Evolutionary conservation across 2,329 filamentous ascomycete genomes (phyloP).

Genomic region (Claviceps spartinae): DNA sequence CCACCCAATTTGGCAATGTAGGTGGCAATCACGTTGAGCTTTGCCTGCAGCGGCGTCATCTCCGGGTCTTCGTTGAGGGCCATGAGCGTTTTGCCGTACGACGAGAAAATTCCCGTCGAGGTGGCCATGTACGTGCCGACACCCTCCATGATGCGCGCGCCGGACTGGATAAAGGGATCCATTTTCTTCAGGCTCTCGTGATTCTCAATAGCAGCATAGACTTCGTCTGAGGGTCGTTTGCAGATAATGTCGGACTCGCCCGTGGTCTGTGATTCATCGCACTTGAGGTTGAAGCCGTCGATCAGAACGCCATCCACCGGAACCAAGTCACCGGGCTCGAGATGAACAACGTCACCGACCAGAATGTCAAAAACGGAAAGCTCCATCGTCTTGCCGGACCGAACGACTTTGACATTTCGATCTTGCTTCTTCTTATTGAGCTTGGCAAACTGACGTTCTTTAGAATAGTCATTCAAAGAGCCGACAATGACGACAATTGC

Average conservation of each 20-base stretch:
- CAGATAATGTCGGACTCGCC: constrained; percentile 65
- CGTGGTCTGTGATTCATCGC: constrained; percentile 67
- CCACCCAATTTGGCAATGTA: constrained; percentile 70
- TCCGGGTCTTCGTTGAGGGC: constrained; percentile 60
- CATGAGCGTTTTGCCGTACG: constrained; percentile 64
- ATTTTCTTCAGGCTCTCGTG: constrained; percentile 55
- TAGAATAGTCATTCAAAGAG: constrained; percentile 67
- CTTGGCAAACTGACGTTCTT: constrained; percentile 66
- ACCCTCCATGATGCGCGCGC: constrained; percentile 63
- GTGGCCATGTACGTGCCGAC: constrained; percentile 64
- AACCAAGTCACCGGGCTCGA: constrained; percentile 64
- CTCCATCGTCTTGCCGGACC: constrained; percentile 56
- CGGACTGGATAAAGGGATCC: constrained; percentile 78
- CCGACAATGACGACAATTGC: constrained; percentile 64
- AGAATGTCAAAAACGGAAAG: constrained; percentile 56
- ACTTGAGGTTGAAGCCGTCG: constrained; percentile 60
- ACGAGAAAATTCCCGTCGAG: constrained; percentile 58
- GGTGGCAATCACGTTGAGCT: constrained; percentile 60
- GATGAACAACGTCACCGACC: constrained; percentile 55
- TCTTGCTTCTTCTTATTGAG: constrained; percentile 71
- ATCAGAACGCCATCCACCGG: constrained; percentile 64
- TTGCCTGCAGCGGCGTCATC: constrained; percentile 63
- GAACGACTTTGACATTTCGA: constrained; percentile 56
- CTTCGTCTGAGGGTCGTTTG: constrained; percentile 54
- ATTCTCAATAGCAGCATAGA: constrained; percentile 54